Conservation (phyloP, 768 basidiomycete species). For the Pleurotus eryngii region DNA sequence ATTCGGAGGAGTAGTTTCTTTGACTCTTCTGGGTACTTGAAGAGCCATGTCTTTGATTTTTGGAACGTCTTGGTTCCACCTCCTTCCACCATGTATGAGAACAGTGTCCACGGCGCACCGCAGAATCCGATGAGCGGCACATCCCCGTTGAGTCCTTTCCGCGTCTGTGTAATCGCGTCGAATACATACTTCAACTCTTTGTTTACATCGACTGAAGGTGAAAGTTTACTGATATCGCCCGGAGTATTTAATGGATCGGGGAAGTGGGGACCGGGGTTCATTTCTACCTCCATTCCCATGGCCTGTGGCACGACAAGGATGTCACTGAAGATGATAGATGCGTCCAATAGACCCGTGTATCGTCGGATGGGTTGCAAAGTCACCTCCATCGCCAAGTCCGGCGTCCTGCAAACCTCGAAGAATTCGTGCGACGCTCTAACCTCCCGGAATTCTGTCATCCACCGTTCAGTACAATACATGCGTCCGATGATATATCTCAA, state of each 20-base stretch:
- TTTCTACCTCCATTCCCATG: conserved; percentile 92
- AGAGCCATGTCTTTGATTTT: conserved; percentile 93
- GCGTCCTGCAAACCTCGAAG: conserved; percentile 92
- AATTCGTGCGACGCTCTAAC: conserved; percentile 86
- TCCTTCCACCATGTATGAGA: conserved; percentile 98
- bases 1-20: conserved; percentile 73
- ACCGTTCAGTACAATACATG: no score
- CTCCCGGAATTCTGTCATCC: conserved; percentile 75
- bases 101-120: conserved; percentile 97
- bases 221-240: conserved; percentile 63
- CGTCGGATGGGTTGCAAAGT: conserved; percentile 93
- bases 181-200: conserved; percentile 90
- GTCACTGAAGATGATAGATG: conserved; percentile 97
- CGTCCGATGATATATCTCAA: conserved; percentile 5
- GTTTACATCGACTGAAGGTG: conserved; percentile 65
- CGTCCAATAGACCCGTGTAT: conserved; percentile 84
- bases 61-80: conserved; percentile 88
- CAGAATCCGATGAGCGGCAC: conserved; percentile 97
- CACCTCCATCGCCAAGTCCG: conserved; percentile 82
- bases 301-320: conserved; percentile 98
- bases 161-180: conserved; percentile 83
- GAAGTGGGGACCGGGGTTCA: conserved; percentile 91
- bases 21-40: conserved; percentile 83
- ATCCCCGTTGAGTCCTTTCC: conserved; percentile 76
- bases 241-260: conserved; percentile 82